Base-by-base conservation (phyloP, 352 stramenopile genomes). In the Globisporangium ultimum region DNA sequence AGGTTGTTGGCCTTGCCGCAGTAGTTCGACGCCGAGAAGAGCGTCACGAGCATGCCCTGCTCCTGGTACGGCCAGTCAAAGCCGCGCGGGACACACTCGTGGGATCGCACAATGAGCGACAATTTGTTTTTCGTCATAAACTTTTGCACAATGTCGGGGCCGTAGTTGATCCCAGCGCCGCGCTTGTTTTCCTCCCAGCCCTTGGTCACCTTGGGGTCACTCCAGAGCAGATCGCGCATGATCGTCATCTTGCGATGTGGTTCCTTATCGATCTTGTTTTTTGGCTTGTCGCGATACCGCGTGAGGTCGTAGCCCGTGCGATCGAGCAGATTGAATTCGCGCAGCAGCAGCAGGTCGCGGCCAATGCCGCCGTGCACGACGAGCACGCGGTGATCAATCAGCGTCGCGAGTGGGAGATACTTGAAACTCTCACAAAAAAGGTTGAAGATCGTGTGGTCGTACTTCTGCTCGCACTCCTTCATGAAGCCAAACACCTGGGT, bases 21-120 rank as follows among this genome's bases (percentile, higher is more conserved):
- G 61, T 96, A 96, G 53, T 93, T 93, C 38, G 83, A 94, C 40
- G 87, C 87, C 20, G 84, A 94, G 55, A 96, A 96, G 18, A 96
- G 66, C 49, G 87, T 96, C 13, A 96, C 78, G 36, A 96, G 74
- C 80, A 91, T 91, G 28, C 83, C 81, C 60, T 91, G 91, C 48
- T 91, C 85, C 42, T 70, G 71, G 65, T 83, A 93, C 45, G 80
- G 77, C 83, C 80, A 91, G 58, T 89, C 78, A 55, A 92, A 95
- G 28, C 87, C 87, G 53, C 72, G 69, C 10, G 84, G 84, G 34
- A 93, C 80, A 52, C 84, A 94, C 68, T 96, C 84, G 68, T 96
- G 87, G 7, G 85, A 93, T 15, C 87, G 87, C 48, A 96, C 81
- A 18, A 96, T 79, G 42, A 91, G 60, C 48, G 81, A 74, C 34